Base-by-base conservation (phyloP, 495 filamentous ascomycete genomes). In the Letharia lupina region DNA sequence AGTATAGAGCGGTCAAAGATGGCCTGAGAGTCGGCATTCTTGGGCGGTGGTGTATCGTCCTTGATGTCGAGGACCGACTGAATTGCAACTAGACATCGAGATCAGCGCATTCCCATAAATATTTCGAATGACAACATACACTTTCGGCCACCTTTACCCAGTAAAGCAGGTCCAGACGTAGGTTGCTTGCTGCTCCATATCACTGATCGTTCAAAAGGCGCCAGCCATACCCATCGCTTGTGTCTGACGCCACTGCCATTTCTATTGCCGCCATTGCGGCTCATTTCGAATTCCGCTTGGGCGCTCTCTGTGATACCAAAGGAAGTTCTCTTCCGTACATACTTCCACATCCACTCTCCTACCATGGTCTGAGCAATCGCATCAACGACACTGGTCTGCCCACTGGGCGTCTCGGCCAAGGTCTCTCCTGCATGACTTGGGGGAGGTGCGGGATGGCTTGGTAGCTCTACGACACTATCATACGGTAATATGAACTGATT, bases 291-390 rank as follows among this genome's bases (percentile, higher is more conserved):
- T 16, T 73, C 71, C 28, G 60, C 59, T 48, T 69, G 67, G 41
- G 83, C 82, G 42, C 80, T 78, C 63, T 98, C 93, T 7, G 84
- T 77, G 54, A 95, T 86, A 45, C 90, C 89, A 76, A 98, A 98
- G 3, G 94, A 94, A 75, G 90, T 96, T 68, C 94, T 84, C 73
- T 91, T 85, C 50, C 94, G 85, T 50, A 98, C 89, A 73, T 98
- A 98, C 73, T 98, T 98, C 83, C 88, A 98, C 94, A 98, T 98
- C 94, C 94, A 98, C 72, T 98, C 94, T 42, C 94, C 94, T 57
- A 98, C 91, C 94, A 98, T 98, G 8, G 94, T 96, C 70, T 96
- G 91, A 5, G 94, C 92, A 76, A 98, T 98, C 18, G 94, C 91
- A 78, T 98, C 93, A n/a, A 98, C 92, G 39, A 98, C 94, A 65